Percentiles rank a stretch among this genome's conserved stretches.
phyloP scores from a whole-genome alignment of 306 rosid species.

The Ormosia emarginata region DNA sequence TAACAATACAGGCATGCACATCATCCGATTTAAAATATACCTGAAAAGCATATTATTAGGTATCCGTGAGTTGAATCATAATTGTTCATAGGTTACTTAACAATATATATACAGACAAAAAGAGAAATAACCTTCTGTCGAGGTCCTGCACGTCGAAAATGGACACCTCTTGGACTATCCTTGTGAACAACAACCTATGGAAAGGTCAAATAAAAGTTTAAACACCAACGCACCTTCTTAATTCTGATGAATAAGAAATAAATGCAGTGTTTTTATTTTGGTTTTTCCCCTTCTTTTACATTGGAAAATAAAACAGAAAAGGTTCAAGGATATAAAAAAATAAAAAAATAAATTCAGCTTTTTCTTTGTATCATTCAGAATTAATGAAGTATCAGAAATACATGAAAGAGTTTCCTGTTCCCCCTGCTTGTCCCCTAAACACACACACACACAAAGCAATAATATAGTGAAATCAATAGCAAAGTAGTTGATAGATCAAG shows the following conservation, averaged over 20 bases:
- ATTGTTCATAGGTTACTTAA: background rate
- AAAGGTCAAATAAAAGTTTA: constrained; percentile 4
- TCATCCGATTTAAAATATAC: constrained; percentile 76
- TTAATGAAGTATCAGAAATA: background rate
- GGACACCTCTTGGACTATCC: constrained; percentile 75
- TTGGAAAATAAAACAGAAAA: background rate
- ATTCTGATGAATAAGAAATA: background rate
- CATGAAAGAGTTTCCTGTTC: background rate
- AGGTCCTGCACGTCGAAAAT: constrained; percentile 95
- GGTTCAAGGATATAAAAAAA: background rate
- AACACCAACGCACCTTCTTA: constrained; percentile 15
- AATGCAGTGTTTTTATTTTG: background rate
- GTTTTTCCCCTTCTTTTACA: background rate
- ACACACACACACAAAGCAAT: background rate
- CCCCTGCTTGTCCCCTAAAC: background rate
- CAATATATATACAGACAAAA: background rate
- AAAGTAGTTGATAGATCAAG: background rate
- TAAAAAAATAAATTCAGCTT: background rate
- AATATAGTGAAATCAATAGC: background rate
- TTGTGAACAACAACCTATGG: constrained; percentile 77
- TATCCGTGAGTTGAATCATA: background rate
- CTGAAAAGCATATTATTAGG: constrained; percentile 33
- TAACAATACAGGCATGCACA: constrained; percentile 87
- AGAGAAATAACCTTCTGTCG: constrained; percentile 65
- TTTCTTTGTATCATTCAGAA: background rate